phyloP scores from a whole-genome alignment of 352 stramenopile genomes.

The Globisporangium paroecandrum region DNA sequence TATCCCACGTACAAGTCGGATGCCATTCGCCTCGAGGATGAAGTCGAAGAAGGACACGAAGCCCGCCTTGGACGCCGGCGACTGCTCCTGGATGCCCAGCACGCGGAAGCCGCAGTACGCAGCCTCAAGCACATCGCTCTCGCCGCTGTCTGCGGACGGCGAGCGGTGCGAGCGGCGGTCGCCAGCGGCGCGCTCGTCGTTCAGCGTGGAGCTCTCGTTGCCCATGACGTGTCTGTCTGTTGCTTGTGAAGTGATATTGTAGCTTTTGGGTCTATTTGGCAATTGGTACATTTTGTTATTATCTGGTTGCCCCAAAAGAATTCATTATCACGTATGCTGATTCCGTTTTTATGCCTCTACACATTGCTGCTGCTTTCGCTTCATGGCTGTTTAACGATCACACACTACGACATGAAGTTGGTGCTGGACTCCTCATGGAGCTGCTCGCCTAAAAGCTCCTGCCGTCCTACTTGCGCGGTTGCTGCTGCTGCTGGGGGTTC shows the following conservation, averaged over 20 bases:
- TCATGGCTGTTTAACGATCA: neutral
- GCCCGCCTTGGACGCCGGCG: conserved; percentile 86
- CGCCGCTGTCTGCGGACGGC: conserved; percentile 14
- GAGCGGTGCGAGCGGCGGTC: conserved; percentile 11
- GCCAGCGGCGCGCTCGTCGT: conserved; percentile 10
- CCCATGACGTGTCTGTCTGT: conserved; percentile 29
- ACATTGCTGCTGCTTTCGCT: neutral
- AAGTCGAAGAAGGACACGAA: conserved; percentile 99
- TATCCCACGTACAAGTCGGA: conserved; percentile 58
- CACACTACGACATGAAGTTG: neutral
- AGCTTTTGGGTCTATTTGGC: neutral
- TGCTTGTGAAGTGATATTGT: neutral
- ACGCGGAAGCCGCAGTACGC: conserved; percentile 92
- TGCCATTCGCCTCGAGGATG: conserved; percentile 92
- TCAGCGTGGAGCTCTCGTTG: conserved; percentile 44
- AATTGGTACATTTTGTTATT: neutral
- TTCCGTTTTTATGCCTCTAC: no score
- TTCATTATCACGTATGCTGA: no score
- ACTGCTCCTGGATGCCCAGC: conserved; percentile 95
- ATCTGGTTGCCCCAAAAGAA: no score
- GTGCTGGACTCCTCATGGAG: no score
- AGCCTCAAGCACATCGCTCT: conserved; percentile 38
- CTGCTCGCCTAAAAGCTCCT: neutral
- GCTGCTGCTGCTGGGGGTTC: conserved; percentile 28
- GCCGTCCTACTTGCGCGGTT: conserved; percentile 4